Evolutionary conservation across 306 rosid genomes (phyloP), one percentile per base, ranked within the genome.

Genomic region (Inga oerstediana): DNA sequence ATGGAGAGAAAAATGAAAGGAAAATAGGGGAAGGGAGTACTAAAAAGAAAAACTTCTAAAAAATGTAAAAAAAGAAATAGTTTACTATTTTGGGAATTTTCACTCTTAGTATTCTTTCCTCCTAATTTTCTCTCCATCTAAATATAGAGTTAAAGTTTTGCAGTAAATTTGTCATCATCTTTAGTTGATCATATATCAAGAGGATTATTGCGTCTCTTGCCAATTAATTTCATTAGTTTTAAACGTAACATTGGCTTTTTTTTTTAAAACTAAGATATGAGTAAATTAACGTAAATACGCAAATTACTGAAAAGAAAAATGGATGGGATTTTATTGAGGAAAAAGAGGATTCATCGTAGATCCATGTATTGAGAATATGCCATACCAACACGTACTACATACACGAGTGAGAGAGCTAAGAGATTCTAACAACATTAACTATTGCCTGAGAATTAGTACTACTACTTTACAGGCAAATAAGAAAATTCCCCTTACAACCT

Each of bases 271-370:
- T 5, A 14, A 65, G 39, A 14, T 5, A 14, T 10, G 3, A 32
- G 8, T 11, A 62, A 3, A 1, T 16, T 62, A 62, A 11, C 12
- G 5, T 27, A 62, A 9, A 9, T n/a, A 49, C 1, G 32, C 32
- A 22, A 59, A 32, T 65, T 2, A 65, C 6, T 59, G 34, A 15
- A 34, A 32, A 81, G 85, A 67, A 83, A 84, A 72, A 87, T 7
- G 8, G 27, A 73, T 59, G 75, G 81, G 75, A 80, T 73, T 73
- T 87, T 77, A 80, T 80, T 77, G 83, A 83, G 83, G 74, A 79
- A 37, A 20, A 2, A 9, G 74, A 68, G 83, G 75, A 77, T 87
- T 27, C 17, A 81, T 85, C 80, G 44, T 13, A 86, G 70, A 77
- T 12, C 3, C 46, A 8, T 16, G 7, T 45, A 39, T 22, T 10